These are phyloP conservation scores for Halophytophthora polymorphica DNA, from an alignment of 352 stramenopile species.

Conservation along the genomic window DNA sequence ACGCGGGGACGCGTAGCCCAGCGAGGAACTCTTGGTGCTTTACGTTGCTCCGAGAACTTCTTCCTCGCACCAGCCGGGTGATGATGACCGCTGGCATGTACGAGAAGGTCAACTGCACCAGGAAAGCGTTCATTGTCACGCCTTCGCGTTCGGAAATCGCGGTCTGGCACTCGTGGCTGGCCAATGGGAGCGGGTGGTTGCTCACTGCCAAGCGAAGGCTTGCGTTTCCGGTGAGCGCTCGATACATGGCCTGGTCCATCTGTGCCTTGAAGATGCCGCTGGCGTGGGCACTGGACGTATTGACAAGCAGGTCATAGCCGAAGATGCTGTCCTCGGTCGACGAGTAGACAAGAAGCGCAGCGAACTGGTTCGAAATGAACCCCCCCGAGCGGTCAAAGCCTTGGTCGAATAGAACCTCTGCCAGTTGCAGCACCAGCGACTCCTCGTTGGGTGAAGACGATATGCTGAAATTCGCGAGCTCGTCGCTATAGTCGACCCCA, in stretches of 20 bases:
- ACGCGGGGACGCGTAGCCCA: slow-evolving; percentile 89
- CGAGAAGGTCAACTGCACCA: slow-evolving; percentile 89
- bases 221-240: slow-evolving; percentile 44
- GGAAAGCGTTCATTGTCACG: slow-evolving; percentile 58
- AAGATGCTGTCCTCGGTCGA: slow-evolving; percentile 29
- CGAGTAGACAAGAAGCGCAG: slow-evolving; percentile 33
- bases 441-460: slow-evolving; percentile 2
- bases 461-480: not conserved
- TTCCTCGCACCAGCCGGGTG: slow-evolving; percentile 94
- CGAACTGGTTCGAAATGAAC: slow-evolving; percentile 22
- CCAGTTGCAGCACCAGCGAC: too few relatives aligned
- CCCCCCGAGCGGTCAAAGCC: too few relatives aligned
- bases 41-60: slow-evolving; percentile 84
- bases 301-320: slow-evolving; percentile 52
- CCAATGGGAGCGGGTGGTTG: slow-evolving; percentile 43
- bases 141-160: slow-evolving; percentile 39
- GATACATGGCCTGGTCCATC: slow-evolving; percentile 49
- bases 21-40: slow-evolving; percentile 96
- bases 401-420: too few relatives aligned
- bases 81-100: slow-evolving; percentile 91
- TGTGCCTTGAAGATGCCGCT: slow-evolving; percentile 50
- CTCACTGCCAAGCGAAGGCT: slow-evolving; percentile 43
- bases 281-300: slow-evolving; percentile 45
- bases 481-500: not conserved
- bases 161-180: slow-evolving; percentile 9